These are phyloP conservation scores for Yamadazyma spencermartinsiae DNA, from an alignment of 1,139 yeast species.

Conservation along the genomic window DNA sequence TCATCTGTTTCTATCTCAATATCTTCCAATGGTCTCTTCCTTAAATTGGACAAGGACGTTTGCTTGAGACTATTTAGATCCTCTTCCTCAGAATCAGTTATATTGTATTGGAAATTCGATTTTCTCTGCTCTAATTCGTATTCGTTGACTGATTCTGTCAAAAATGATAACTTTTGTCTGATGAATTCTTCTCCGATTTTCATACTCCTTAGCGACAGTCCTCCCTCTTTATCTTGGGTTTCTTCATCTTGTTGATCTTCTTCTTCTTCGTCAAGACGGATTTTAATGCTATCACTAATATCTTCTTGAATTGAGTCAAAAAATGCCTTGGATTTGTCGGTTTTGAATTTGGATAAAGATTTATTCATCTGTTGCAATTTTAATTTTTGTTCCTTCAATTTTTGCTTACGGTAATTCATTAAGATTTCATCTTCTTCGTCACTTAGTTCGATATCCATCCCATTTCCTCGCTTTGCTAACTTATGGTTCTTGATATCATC, in stretches of 20 bases:
- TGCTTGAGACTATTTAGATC: constrained; percentile 51
- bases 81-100: constrained; percentile 34
- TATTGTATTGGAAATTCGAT: constrained; percentile 36
- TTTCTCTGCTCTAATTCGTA: constrained; percentile 34
- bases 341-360: constrained; percentile 44
- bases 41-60: constrained; percentile 34
- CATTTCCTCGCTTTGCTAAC: constrained; percentile 60
- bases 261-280: constrained; percentile 31
- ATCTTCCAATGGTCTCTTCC: constrained; percentile 21
- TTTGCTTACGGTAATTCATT: constrained; percentile 50
- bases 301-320: constrained; percentile 67
- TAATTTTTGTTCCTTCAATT: constrained; percentile 56
- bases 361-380: constrained; percentile 56
- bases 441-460: constrained; percentile 64
- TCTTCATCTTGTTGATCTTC: constrained; percentile 23
- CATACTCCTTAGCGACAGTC: constrained; percentile 5
- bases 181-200: constrained; percentile 56
- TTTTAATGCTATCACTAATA: constrained; percentile 18
- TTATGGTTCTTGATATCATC: constrained; percentile 85
- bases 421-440: constrained; percentile 65
- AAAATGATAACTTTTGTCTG: constrained; percentile 63
- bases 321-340: constrained; percentile 70
- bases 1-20: constrained; percentile 19
- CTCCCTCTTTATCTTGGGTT: constrained; percentile 10
- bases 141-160: constrained; percentile 36